Evolutionary conservation across 257 asterid species (phyloP).

Genomic region (Solanum habrochaites): DNA sequence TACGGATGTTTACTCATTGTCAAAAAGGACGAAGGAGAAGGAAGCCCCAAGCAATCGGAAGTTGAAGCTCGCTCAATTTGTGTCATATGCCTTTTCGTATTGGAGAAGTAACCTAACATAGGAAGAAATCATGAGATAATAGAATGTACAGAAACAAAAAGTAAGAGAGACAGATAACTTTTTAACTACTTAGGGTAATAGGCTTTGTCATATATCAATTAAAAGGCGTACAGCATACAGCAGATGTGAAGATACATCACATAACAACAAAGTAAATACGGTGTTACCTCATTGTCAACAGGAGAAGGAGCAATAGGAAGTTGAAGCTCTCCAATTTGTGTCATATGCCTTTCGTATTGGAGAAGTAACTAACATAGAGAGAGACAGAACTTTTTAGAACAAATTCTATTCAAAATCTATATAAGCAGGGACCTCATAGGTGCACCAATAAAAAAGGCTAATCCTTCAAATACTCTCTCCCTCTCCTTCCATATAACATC

Average conservation of each 20-base stretch:
- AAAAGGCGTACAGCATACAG: no score
- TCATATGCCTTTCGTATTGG: conserved; percentile 67
- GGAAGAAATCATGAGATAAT: no score
- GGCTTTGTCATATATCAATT: no score
- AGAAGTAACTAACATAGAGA: no score
- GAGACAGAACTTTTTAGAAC: no score
- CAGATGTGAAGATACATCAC: no score
- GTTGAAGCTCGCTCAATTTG: conserved; percentile 67
- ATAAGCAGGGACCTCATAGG: neutral
- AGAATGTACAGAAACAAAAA: no score
- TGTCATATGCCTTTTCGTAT: conserved; percentile 59
- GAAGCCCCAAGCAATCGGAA: conserved; percentile 40
- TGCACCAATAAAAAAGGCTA: neutral
- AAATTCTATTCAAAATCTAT: neutral
- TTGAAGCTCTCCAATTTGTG: conserved; percentile 61
- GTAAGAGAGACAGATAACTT: no score
- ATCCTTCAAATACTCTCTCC: neutral
- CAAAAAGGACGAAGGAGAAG: conserved; percentile 31
- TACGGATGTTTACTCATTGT: conserved; percentile 41
- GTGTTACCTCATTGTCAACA: conserved; percentile 53
- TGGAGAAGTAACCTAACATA: conserved; percentile 7
- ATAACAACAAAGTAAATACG: neutral
- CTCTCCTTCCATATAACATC: neutral
- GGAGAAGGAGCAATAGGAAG: conserved; percentile 35
- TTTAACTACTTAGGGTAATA: no score